Percentiles rank a stretch among this genome's conserved stretches.
Evolutionary conservation across 805 yeast genomes (phyloP).

Genomic region (Myxozyma neotropica): DNA sequence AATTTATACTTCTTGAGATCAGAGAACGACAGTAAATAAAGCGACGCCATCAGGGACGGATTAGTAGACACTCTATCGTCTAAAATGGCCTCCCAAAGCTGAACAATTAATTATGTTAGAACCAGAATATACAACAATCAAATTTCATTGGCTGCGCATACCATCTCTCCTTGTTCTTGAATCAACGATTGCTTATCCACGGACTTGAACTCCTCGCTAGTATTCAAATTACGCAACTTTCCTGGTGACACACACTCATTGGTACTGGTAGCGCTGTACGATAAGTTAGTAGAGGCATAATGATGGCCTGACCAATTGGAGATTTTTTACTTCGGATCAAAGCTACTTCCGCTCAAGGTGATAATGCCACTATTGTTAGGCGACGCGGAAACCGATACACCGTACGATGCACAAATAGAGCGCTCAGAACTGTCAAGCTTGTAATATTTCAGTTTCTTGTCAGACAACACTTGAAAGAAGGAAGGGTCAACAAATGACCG

Average conservation of each 20-base stretch:
- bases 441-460: conserved; percentile 70
- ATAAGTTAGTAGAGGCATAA: not conserved
- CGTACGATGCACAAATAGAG: conserved; percentile 48
- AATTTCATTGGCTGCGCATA: conserved; percentile 17
- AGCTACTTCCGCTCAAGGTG: conserved; percentile 35
- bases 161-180: conserved; percentile 45
- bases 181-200: conserved; percentile 65
- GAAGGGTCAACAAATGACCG: conserved; percentile 83
- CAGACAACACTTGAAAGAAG: conserved; percentile 76
- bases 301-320: not conserved
- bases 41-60: conserved; percentile 49
- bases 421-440: conserved; percentile 59
- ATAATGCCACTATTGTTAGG: conserved; percentile 39
- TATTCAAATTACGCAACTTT: conserved; percentile 64
- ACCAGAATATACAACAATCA: too few species aligned
- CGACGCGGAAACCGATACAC: conserved; percentile 35
- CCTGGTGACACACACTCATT: conserved; percentile 45
- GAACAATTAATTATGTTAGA: not conserved
- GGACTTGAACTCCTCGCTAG: conserved; percentile 79
- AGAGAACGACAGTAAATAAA: conserved; percentile 68
- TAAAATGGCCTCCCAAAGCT: conserved; percentile 38
- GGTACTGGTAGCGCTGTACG: not conserved
- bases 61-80: conserved; percentile 45
- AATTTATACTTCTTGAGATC: conserved; percentile 88
- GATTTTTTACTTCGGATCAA: not conserved